These are phyloP conservation scores for Phragmites australis DNA, from an alignment of 176 grass and related monocot genomes.

Conservation along the genomic window DNA sequence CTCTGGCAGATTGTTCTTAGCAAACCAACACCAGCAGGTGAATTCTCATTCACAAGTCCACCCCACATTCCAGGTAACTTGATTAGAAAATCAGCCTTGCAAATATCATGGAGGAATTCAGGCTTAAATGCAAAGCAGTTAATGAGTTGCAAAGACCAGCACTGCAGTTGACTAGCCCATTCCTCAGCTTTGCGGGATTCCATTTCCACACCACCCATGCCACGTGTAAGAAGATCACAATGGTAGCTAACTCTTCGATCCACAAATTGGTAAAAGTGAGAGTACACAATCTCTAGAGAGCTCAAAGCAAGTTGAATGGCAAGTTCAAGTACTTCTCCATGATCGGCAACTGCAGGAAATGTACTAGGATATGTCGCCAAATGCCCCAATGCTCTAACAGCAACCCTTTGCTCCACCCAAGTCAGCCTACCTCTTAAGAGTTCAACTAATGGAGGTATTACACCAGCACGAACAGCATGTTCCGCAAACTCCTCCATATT, in stretches of 20 bases:
- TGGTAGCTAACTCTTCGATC: slow-evolving; percentile 92
- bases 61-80: slow-evolving; percentile 99
- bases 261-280: slow-evolving; percentile 89
- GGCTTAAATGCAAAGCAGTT: slow-evolving; percentile 99
- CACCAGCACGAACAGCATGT: slow-evolving; percentile 82
- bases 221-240: slow-evolving; percentile 95
- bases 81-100: slow-evolving; percentile 79
- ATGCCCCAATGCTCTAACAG: slow-evolving; percentile 93
- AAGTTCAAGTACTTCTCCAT: slow-evolving; percentile 96
- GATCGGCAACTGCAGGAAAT: slow-evolving; percentile 81
- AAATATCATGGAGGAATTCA: slow-evolving; percentile 93
- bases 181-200: slow-evolving; percentile 98
- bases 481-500: slow-evolving; percentile 99
- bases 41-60: slow-evolving; percentile 97
- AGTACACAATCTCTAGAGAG: slow-evolving; percentile 97
- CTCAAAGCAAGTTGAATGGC: slow-evolving; percentile 93
- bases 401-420: slow-evolving; percentile 99
- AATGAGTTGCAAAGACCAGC: slow-evolving; percentile 98
- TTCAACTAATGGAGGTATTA: slow-evolving; percentile 94
- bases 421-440: slow-evolving; percentile 92
- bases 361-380: slow-evolving; percentile 92
- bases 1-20: slow-evolving; percentile 93
- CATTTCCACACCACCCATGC: slow-evolving; percentile 98
- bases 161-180: slow-evolving; percentile 98
- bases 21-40: slow-evolving; percentile 93